These are phyloP conservation scores for Litsea cubeba DNA, from an alignment of 164 flowering plant species.

Conservation along the genomic window DNA sequence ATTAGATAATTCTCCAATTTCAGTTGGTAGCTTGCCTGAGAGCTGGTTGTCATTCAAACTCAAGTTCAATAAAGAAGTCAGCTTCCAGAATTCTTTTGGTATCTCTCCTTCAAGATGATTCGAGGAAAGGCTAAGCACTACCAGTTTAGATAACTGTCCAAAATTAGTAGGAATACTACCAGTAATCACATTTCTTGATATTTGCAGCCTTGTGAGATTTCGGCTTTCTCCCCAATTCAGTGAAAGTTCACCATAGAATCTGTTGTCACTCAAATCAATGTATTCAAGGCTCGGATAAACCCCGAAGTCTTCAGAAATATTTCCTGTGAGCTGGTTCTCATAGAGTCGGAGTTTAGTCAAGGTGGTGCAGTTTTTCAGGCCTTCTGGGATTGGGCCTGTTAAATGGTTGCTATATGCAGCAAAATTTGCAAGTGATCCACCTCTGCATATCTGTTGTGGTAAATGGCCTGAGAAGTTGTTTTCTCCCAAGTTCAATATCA, in stretches of 20 bases:
- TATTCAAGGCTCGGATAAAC: background rate
- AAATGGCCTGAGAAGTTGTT: constrained; percentile 4
- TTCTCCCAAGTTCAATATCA: background rate
- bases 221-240: background rate
- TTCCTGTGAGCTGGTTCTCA: constrained; percentile 15
- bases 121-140: constrained; percentile 2
- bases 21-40: background rate
- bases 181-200: background rate
- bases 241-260: constrained; percentile 1
- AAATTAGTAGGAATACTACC: background rate
- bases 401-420: background rate
- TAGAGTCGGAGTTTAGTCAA: constrained; percentile 19
- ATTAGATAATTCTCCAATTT: constrained; percentile 4
- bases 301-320: constrained; percentile 20
- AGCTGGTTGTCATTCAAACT: background rate
- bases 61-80: background rate
- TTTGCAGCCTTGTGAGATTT: background rate
- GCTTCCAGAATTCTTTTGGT: constrained; percentile 2
- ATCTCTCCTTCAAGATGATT: constrained; percentile 1
- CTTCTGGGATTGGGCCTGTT: constrained; percentile 1
- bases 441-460: constrained; percentile 3
- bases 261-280: constrained; percentile 5
- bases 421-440: background rate
- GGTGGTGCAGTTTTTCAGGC: constrained; percentile 19
- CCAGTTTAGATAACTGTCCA: constrained; percentile 2